These are phyloP conservation scores for Talaromyces liani DNA, from an alignment of 495 filamentous ascomycete species.

Conservation along the genomic window DNA sequence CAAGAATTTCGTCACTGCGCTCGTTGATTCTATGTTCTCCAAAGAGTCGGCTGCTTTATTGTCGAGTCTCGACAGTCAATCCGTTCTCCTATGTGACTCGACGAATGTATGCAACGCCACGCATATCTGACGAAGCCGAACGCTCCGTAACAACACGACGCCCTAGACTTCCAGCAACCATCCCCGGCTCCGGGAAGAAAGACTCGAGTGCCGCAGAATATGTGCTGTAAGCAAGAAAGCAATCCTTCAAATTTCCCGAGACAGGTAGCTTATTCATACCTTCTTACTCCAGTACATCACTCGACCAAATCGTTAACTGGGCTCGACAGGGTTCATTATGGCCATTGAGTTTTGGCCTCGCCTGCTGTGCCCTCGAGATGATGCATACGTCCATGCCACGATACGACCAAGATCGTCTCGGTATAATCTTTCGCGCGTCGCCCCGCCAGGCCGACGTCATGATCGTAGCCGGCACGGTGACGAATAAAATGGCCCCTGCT, in stretches of 20 bases:
- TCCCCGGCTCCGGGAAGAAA: not conserved
- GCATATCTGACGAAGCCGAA: not conserved
- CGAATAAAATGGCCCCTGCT: slow-evolving; percentile 94
- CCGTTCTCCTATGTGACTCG: not conserved
- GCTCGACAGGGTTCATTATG: slow-evolving; percentile 81
- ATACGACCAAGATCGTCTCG: slow-evolving; percentile 87
- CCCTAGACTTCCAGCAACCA: not conserved
- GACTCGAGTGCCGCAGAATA: not conserved
- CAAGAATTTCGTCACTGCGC: not conserved
- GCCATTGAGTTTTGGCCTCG: slow-evolving; percentile 90
- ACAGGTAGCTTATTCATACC: not conserved
- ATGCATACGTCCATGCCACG: slow-evolving; percentile 91
- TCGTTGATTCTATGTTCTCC: not conserved
- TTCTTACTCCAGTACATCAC: slow-evolving; percentile 52
- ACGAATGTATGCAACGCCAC: not conserved
- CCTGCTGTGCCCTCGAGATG: slow-evolving; percentile 92
- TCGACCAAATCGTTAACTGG: slow-evolving; percentile 83
- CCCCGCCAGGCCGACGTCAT: slow-evolving; percentile 90
- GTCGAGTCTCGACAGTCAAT: not conserved
- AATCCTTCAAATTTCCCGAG: not conserved
- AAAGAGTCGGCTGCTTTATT: not conserved
- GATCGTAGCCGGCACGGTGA: slow-evolving; percentile 88
- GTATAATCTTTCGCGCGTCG: slow-evolving; percentile 90
- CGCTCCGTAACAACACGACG: not conserved
- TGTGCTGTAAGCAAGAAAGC: not conserved